Conservation (phyloP, 2,329 filamentous ascomycete species). For the Gaeumannomyces sp. region DNA sequence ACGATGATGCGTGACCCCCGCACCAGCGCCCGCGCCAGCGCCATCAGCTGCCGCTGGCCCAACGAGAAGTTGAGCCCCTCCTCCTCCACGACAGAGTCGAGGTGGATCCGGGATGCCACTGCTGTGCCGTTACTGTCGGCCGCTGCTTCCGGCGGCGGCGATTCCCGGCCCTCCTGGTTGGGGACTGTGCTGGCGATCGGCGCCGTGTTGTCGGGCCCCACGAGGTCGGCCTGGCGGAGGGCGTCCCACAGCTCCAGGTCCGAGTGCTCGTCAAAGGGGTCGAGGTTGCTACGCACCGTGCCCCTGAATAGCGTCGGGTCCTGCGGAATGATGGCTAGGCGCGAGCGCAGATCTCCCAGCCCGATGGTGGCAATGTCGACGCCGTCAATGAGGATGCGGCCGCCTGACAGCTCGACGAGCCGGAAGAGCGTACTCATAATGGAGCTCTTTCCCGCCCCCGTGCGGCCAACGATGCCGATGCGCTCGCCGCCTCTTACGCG, state of each 20-base stretch:
- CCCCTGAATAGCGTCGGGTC: slow-evolving; percentile 79
- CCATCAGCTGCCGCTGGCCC: slow-evolving; percentile 92
- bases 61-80: slow-evolving; percentile 95
- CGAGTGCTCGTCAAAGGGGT: slow-evolving; percentile 72
- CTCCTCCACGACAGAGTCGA: slow-evolving; percentile 83
- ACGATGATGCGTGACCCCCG: slow-evolving; percentile 86
- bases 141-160: slow-evolving; percentile 14
- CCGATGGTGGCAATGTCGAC: slow-evolving; percentile 67
- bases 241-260: slow-evolving; percentile 75
- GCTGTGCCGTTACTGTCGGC: slow-evolving; percentile 17
- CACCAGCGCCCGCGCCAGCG: slow-evolving; percentile 83
- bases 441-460: slow-evolving; percentile 75
- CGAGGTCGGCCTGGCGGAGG: slow-evolving; percentile 69
- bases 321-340: slow-evolving; percentile 77
- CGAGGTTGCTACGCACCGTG: slow-evolving; percentile 72
- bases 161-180: slow-evolving; percentile 1
- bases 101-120: slow-evolving; percentile 57
- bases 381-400: slow-evolving; percentile 59
- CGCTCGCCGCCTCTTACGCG: slow-evolving; percentile 70
- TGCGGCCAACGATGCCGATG: slow-evolving; percentile 75
- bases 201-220: slow-evolving; percentile 34
- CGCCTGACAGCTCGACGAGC: slow-evolving; percentile 59
- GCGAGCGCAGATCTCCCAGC: slow-evolving; percentile 67
- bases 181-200: slow-evolving; percentile 10
- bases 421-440: slow-evolving; percentile 82